A percentile compares a stretch with the other conserved stretches of the same genome.
Evolutionary conservation across 495 filamentous ascomycete genomes (phyloP).

Genomic region (Neurospora discreta): DNA sequence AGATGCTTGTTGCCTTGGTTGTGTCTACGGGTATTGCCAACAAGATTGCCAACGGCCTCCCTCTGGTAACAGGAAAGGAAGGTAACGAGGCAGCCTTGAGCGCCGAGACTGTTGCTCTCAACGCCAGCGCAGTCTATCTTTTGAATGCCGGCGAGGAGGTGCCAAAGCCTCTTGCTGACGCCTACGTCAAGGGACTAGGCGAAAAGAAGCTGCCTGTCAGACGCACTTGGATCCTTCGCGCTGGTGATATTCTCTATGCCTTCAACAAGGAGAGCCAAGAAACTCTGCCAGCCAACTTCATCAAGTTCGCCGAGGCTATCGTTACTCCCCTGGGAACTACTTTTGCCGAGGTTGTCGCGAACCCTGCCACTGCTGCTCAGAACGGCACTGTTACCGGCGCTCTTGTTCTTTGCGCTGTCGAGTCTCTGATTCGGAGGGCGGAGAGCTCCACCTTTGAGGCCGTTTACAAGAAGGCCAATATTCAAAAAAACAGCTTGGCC

Average conservation of each 20-base stretch:
- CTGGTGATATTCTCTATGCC: conserved; percentile 61
- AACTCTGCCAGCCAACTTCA: conserved; percentile 30
- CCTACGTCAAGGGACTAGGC: conserved; percentile 65
- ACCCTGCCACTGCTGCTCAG: conserved; percentile 64
- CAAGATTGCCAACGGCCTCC: conserved; percentile 55
- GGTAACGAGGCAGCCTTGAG: conserved; percentile 71
- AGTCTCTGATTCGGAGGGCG: conserved; percentile 31
- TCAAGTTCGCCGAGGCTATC: conserved; percentile 47
- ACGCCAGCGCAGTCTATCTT: conserved; percentile 46
- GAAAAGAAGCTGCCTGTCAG: conserved; percentile 75
- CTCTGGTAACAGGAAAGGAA: conserved; percentile 60
- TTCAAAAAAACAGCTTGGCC: conserved; percentile 50
- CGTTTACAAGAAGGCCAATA: conserved; percentile 45
- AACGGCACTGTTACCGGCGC: conserved; percentile 63
- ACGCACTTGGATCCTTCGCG: conserved; percentile 67
- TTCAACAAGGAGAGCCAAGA: conserved; percentile 32
- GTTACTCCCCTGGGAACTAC: conserved; percentile 57
- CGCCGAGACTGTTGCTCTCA: conserved; percentile 61
- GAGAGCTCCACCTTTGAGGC: conserved; percentile 30
- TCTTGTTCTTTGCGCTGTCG: conserved; percentile 59
- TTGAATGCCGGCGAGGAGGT: conserved; percentile 46
- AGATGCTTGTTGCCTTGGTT: conserved; percentile 58
- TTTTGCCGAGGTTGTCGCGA: conserved; percentile 65
- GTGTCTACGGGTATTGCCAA: conserved; percentile 44
- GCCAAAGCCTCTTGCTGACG: conserved; percentile 52